phyloP scores from a whole-genome alignment of 306 rosid genomes.

The Ceratonia siliqua region DNA sequence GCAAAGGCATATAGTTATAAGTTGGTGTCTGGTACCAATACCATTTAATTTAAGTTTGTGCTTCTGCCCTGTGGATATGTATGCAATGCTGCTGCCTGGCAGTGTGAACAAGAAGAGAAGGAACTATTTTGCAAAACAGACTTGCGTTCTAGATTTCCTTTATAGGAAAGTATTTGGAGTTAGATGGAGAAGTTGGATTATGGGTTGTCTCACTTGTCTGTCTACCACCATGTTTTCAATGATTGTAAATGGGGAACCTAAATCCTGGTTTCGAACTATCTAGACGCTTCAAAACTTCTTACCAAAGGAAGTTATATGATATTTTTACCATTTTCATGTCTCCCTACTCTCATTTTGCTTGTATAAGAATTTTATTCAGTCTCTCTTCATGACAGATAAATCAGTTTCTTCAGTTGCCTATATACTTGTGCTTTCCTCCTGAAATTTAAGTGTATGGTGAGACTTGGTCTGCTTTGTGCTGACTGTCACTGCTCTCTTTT shows the following conservation, averaged over 20 bases:
- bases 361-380: background rate
- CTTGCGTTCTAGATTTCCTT: background rate
- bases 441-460: background rate
- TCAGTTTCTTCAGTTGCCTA: conserved; percentile 3
- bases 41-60: background rate
- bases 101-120: conserved; percentile 11
- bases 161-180: too few species aligned
- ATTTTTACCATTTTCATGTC: conserved; percentile 8
- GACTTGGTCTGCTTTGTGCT: conserved; percentile 32
- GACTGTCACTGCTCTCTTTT: conserved; percentile 32
- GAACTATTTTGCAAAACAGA: conserved; percentile 9
- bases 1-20: background rate
- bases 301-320: background rate
- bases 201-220: too few species aligned
- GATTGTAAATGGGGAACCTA: too few species aligned
- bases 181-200: too few species aligned
- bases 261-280: too few species aligned
- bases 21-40: background rate
- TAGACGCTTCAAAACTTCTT: too few species aligned
- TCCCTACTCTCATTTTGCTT: background rate
- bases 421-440: background rate
- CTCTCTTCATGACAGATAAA: background rate
- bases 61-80: background rate
- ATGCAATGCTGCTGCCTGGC: background rate
- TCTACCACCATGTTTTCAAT: too few species aligned